A percentile compares a stretch with the other conserved stretches of the same genome.
phyloP scores from a whole-genome alignment of 2,329 filamentous ascomycete species.

The Penicillium sumatraense region DNA sequence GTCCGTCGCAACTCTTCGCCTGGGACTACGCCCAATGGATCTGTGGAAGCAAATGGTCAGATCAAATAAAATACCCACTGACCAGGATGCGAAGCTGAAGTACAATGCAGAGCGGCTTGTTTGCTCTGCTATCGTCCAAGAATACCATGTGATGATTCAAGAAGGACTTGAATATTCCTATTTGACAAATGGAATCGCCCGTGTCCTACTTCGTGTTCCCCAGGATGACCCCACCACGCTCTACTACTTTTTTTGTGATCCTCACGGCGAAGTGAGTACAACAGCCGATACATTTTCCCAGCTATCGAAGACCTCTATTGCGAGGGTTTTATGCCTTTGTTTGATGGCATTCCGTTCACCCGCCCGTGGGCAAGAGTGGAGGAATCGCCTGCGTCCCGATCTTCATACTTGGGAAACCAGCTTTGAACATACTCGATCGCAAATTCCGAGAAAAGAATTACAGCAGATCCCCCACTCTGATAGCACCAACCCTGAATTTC shows the following conservation, averaged over 20 bases:
- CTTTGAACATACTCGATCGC: slow-evolving; percentile 23
- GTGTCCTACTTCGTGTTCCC: slow-evolving; percentile 11
- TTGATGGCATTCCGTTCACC: background rate
- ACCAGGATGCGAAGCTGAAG: slow-evolving; percentile 22
- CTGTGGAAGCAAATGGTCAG: slow-evolving; percentile 24
- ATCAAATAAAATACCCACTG: slow-evolving; percentile 16
- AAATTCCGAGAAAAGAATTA: slow-evolving; percentile 26
- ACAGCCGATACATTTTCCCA: slow-evolving; percentile 21
- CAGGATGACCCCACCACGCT: background rate
- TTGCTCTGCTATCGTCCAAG: slow-evolving; percentile 30
- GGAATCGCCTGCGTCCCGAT: slow-evolving; percentile 17
- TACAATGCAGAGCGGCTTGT: slow-evolving; percentile 30
- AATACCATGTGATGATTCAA: slow-evolving; percentile 17
- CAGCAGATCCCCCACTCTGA: slow-evolving; percentile 24
- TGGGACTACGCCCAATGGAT: slow-evolving; percentile 24
- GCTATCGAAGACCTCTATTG: slow-evolving; percentile 15
- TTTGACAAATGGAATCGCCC: slow-evolving; percentile 12
- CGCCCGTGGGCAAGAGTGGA: background rate
- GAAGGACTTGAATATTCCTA: background rate
- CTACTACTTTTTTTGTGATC: background rate
- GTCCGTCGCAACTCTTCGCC: slow-evolving; percentile 13
- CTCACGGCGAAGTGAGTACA: slow-evolving; percentile 5
- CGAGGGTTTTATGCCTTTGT: background rate
- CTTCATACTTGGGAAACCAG: slow-evolving; percentile 26
- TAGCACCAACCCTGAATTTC: slow-evolving; percentile 21